Conservation (phyloP, 2,329 filamentous ascomycete genomes). For the Fusarium sp. region DNA sequence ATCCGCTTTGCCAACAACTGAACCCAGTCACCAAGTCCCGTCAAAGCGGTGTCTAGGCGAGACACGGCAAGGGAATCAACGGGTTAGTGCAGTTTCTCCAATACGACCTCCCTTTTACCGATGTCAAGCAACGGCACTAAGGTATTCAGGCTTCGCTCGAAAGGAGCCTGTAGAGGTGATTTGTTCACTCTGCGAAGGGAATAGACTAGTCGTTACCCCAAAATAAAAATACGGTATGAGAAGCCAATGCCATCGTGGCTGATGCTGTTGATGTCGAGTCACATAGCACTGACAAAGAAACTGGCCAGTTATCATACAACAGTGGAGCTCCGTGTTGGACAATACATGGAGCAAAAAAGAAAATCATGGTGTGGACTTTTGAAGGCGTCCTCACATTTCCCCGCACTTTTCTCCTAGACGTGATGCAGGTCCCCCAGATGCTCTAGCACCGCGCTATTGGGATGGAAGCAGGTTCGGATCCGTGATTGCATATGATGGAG, state of each 20-base stretch:
- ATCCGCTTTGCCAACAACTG: conserved; percentile 7
- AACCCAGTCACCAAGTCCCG: conserved; percentile 15
- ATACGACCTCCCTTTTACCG: conserved; percentile 45
- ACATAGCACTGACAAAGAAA: background rate
- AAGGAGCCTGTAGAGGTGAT: conserved; percentile 39
- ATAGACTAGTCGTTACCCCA: conserved; percentile 14
- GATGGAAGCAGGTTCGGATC: conserved; percentile 39
- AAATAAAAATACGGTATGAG: conserved; percentile 33
- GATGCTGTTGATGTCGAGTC: conserved; percentile 2
- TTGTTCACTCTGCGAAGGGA: background rate
- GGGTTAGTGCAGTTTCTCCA: conserved; percentile 16
- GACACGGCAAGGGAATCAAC: conserved; percentile 15
- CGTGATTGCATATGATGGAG: conserved; percentile 30
- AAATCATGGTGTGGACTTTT: conserved; percentile 11
- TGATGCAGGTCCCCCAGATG: conserved; percentile 30
- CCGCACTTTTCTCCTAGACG: conserved; percentile 30
- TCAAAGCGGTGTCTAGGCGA: conserved; percentile 1
- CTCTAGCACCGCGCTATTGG: conserved; percentile 34
- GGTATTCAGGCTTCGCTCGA: conserved; percentile 40
- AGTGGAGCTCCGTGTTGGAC: conserved; percentile 18
- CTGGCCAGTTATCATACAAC: conserved; percentile 3
- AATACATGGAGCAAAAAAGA: conserved; percentile 6
- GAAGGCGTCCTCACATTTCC: conserved; percentile 28
- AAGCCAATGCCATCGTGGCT: conserved; percentile 2
- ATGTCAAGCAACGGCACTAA: conserved; percentile 34